Evolutionary conservation across 2,329 filamentous ascomycete species (phyloP).

Genomic region (Neonectria ditissima): DNA sequence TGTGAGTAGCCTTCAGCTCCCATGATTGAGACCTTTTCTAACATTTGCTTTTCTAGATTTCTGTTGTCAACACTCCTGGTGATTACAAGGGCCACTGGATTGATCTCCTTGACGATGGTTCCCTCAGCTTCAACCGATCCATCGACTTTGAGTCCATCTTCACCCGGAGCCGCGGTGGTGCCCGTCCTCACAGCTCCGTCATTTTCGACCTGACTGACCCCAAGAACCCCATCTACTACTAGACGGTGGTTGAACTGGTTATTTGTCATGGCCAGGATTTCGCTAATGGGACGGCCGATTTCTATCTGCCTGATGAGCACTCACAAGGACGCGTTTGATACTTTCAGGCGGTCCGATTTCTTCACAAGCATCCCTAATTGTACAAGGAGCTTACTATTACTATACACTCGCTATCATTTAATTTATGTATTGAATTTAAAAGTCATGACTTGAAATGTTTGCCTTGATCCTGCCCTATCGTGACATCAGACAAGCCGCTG

Average conservation of each 20-base stretch:
- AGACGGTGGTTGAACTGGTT: constrained; percentile 9
- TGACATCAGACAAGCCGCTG: no score
- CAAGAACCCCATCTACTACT: constrained; percentile 63
- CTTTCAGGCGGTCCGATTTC: background rate
- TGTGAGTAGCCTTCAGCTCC: constrained; percentile 35
- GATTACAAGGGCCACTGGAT: constrained; percentile 74
- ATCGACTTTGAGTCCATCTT: constrained; percentile 69
- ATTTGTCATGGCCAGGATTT: background rate
- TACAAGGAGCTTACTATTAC: background rate
- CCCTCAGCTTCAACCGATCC: constrained; percentile 68
- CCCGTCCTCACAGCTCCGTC: constrained; percentile 67
- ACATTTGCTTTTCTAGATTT: constrained; percentile 53
- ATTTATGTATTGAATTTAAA: background rate
- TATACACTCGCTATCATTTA: background rate
- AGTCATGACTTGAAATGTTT: background rate
- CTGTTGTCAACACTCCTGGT: constrained; percentile 69
- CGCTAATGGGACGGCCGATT: background rate
- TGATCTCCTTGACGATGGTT: constrained; percentile 66
- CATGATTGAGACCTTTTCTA: background rate
- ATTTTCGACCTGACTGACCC: constrained; percentile 69
- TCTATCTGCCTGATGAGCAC: background rate
- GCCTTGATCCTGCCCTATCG: no score
- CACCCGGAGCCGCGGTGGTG: constrained; percentile 63
- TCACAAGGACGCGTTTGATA: background rate
- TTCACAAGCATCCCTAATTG: background rate